A percentile compares a stretch with the other conserved stretches of the same genome.
These are phyloP conservation scores for Carex littledalei DNA, from an alignment of 176 grass and related monocot genomes.

Conservation along the genomic window DNA sequence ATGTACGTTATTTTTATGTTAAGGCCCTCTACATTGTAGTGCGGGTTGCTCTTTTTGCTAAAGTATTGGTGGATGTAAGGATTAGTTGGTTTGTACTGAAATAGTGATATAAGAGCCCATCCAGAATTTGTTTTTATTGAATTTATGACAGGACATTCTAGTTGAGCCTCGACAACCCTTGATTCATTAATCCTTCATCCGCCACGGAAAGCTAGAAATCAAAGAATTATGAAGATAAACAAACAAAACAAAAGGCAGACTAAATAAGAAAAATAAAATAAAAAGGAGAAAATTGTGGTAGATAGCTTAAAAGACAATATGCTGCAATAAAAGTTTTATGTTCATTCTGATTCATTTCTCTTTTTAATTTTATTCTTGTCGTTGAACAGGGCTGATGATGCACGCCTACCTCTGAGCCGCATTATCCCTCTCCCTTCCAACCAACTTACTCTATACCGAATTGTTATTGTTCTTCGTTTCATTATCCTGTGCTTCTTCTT, in stretches of 20 bases:
- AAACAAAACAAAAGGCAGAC: background rate
- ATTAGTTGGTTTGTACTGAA: background rate
- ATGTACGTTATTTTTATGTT: constrained; percentile 41
- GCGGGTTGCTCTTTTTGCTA: background rate
- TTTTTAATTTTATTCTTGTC: constrained; percentile 7
- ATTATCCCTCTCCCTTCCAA: constrained; percentile 70
- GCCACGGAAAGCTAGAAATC: background rate
- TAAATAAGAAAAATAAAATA: background rate
- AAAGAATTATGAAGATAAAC: background rate
- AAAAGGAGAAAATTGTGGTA: background rate
- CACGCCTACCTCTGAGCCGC: constrained; percentile 83
- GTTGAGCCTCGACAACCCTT: background rate
- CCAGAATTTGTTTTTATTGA: background rate
- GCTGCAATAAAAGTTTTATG: background rate
- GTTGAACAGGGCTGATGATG: constrained; percentile 86
- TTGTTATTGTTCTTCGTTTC: constrained; percentile 77
- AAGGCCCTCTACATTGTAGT: background rate
- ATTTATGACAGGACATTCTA: background rate
- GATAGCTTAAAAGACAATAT: constrained; percentile 1
- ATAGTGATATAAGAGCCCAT: background rate
- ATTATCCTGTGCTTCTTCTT: constrained; percentile 95
- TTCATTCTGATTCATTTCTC: constrained; percentile 13
- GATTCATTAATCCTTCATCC: background rate
- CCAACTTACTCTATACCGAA: constrained; percentile 67
- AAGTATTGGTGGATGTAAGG: background rate